A percentile compares a stretch with the other conserved stretches of the same genome.
phyloP scores from a whole-genome alignment of 305 asterid species.

The Fraxinus platypoda region DNA sequence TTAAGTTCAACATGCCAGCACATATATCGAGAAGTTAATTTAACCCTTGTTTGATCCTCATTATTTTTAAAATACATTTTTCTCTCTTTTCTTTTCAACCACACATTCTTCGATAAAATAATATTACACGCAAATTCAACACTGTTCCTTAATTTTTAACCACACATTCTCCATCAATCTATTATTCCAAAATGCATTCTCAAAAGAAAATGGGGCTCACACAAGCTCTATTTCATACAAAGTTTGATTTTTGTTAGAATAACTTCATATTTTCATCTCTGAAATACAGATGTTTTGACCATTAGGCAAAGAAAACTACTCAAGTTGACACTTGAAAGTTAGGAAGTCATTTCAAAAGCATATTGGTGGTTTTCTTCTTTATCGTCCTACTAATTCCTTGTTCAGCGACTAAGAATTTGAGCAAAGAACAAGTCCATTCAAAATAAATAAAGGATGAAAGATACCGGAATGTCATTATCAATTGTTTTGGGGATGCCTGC shows the following conservation, averaged over 20 bases:
- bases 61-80: too few relatives aligned
- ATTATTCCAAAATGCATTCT: neutral
- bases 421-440: slow-evolving; percentile 7
- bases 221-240: neutral
- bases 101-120: too few relatives aligned
- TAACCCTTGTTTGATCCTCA: neutral
- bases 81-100: neutral
- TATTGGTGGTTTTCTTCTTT: slow-evolving; percentile 19
- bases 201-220: neutral
- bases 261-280: slow-evolving; percentile 14
- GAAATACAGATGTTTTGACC: slow-evolving; percentile 1
- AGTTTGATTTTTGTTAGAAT: neutral
- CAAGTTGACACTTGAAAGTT: neutral
- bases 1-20: neutral
- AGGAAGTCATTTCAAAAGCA: slow-evolving; percentile 9
- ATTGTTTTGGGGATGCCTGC: slow-evolving; percentile 95
- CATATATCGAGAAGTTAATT: neutral
- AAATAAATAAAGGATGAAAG: slow-evolving; percentile 25
- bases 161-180: neutral
- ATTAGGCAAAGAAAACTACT: slow-evolving; percentile 6
- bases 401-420: slow-evolving; percentile 3
- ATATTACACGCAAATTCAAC: too few relatives aligned
- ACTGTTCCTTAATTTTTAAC: too few relatives aligned
- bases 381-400: slow-evolving; percentile 15
- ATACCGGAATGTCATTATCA: slow-evolving; percentile 91